Evolutionary conservation across 1,139 yeast species (phyloP).

Genomic region (Magnusiomyces paraingens): DNA sequence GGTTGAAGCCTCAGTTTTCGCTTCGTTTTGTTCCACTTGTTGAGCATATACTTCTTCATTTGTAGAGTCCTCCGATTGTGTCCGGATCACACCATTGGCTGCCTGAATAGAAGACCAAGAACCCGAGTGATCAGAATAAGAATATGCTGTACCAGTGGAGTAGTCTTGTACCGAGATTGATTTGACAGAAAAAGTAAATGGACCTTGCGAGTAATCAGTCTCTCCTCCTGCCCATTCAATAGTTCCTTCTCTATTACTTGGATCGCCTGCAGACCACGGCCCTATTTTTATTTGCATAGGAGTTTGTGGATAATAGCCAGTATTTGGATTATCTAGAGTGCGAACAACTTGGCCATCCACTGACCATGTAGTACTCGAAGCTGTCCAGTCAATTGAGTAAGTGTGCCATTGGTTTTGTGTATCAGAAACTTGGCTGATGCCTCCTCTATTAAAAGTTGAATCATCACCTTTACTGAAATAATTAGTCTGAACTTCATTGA

Average conservation of each 20-base stretch:
- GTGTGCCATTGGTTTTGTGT: conserved; percentile 60
- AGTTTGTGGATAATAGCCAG: conserved; percentile 58
- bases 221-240: conserved; percentile 81
- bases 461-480: conserved; percentile 77
- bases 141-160: conserved; percentile 66
- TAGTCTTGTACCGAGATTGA: conserved; percentile 64
- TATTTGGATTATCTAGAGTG: conserved; percentile 44
- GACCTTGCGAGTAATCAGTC: conserved; percentile 60
- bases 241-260: conserved; percentile 56
- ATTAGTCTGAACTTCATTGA: conserved; percentile 67
- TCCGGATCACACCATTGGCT: conserved; percentile 55
- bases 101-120: conserved; percentile 63
- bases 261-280: conserved; percentile 79
- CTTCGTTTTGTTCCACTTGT: not conserved
- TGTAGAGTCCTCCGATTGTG: conserved; percentile 36
- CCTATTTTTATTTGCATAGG: conserved; percentile 72
- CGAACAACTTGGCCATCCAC: conserved; percentile 59
- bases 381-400: conserved; percentile 79
- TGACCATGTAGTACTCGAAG: conserved; percentile 52
- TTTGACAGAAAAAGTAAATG: conserved; percentile 63
- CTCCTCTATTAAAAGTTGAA: conserved; percentile 72
- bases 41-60: not conserved
- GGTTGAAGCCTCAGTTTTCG: not conserved
- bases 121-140: conserved; percentile 60
- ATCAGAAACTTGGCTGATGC: conserved; percentile 50